Base-by-base conservation (phyloP, 176 grass and related monocot species). In the Thalia dealbata region DNA sequence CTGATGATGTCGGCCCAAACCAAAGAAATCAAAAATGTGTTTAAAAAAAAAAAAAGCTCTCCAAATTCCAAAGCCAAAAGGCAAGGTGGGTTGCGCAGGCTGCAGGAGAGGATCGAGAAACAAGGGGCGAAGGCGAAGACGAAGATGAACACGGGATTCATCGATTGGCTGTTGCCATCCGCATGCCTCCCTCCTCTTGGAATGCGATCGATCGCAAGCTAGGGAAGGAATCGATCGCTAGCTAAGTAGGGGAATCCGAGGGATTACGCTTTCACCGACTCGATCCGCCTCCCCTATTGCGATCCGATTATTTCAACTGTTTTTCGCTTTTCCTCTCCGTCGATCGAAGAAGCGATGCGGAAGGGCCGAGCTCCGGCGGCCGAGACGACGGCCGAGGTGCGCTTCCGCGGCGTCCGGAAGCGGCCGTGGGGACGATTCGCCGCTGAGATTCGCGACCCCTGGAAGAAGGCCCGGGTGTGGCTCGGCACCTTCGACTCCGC, bases 341-440 rank as follows among this genome's bases (percentile, higher is more conserved):
- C 35, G 32, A 22, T 44, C 12, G 14, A 15, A 25, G 2, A 8
- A 68, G 10, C 38, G 38, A 68, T 68, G 65, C 32, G 38, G 30
- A 68, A 44, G 38, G 65, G 65, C 19, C 15, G 65, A 68, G 32
- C 65, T 68, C 35, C 65, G 65, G 65, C 16, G 77, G 7, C 2
- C 50, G 62, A 32, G 18, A 19, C 8, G 65, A n/a, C 27, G 68
- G 24, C 41, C 70, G 78, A 96, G 81, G 70, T 78, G 0, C 78
- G 88, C 66, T 96, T 85, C 86, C 89, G 92, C 65, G 92, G 92
- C 26, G 92, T 96, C 13, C 58, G 92, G 38, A 96, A 92, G 89
- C 73, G 92, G 32, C 92, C 92, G 3, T 96, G 92, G 92, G 92
- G 92, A 13, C n/a, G 86, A 61, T 96, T 89, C 62, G 92, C 89